phyloP scores from a whole-genome alignment of 2,329 filamentous ascomycete species.

The Alternaria sp. region DNA sequence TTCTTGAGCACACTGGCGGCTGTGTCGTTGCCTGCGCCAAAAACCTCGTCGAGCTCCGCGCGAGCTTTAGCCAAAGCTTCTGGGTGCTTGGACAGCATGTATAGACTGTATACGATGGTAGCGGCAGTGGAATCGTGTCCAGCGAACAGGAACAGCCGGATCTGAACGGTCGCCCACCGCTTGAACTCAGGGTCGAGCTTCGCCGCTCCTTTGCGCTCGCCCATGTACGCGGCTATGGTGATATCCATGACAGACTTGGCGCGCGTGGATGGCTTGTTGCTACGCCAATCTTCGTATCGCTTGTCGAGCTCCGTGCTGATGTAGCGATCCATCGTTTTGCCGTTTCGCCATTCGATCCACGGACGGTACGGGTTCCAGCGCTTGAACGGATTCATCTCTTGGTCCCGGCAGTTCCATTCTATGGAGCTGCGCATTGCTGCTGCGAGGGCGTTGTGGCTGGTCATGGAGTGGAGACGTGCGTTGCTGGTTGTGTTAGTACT shows the following conservation, averaged over 20 bases:
- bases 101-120: slow-evolving; percentile 39
- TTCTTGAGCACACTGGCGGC: slow-evolving; percentile 19
- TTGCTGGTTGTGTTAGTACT: background rate
- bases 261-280: background rate
- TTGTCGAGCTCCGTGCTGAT: slow-evolving; percentile 21
- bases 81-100: slow-evolving; percentile 37
- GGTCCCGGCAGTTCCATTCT: slow-evolving; percentile 7
- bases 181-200: slow-evolving; percentile 32
- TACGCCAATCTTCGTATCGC: slow-evolving; percentile 14
- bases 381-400: slow-evolving; percentile 17
- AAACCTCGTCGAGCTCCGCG: slow-evolving; percentile 39
- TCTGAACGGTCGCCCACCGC: slow-evolving; percentile 4
- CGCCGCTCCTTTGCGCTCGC: background rate
- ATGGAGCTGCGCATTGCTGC: slow-evolving; percentile 10
- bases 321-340: slow-evolving; percentile 17
- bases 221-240: slow-evolving; percentile 14
- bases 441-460: slow-evolving; percentile 8
- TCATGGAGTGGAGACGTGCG: slow-evolving; percentile 21
- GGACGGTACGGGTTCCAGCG: slow-evolving; percentile 11
- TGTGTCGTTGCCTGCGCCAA: slow-evolving; percentile 26
- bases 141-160: slow-evolving; percentile 33
- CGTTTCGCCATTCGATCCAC: slow-evolving; percentile 15
- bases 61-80: slow-evolving; percentile 26
- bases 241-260: slow-evolving; percentile 23
- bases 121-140: slow-evolving; percentile 45